phyloP scores from a whole-genome alignment of 192 early-diverging fungal genomes.

The Gonapodya sp. region DNA sequence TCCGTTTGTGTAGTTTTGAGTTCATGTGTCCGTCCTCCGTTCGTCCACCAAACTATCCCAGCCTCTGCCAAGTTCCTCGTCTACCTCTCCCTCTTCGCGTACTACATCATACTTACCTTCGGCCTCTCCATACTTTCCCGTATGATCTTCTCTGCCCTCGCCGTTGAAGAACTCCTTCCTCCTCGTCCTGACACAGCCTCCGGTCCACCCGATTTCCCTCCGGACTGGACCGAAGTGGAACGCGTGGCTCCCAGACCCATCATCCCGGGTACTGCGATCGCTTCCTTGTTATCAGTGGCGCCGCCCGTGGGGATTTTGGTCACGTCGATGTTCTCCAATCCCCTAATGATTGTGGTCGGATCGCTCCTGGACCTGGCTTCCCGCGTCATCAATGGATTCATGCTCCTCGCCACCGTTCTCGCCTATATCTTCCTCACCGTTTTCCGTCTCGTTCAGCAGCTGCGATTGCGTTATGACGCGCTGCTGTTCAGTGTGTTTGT shows the following conservation, averaged over 20 bases:
- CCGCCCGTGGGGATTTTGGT: neutral
- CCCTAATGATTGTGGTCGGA: neutral
- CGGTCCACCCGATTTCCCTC: neutral
- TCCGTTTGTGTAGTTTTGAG: neutral
- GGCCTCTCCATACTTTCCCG: neutral
- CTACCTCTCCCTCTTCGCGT: neutral
- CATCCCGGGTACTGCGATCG: neutral
- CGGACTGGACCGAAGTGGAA: neutral
- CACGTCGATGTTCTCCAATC: neutral
- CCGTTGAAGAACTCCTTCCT: neutral
- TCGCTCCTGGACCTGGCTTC: neutral
- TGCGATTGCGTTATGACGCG: neutral
- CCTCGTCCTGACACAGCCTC: neutral
- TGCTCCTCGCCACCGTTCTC: neutral
- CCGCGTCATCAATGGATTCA: neutral
- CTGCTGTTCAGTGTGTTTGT: neutral
- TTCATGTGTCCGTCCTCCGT: neutral
- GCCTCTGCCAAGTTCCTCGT: neutral
- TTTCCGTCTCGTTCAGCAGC: neutral
- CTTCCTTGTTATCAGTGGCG: neutral
- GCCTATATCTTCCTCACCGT: neutral
- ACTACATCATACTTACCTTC: conserved; percentile 6
- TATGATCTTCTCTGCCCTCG: neutral
- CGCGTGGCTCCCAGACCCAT: neutral
- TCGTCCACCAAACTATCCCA: neutral